These are phyloP conservation scores for Naganishia vaughanmartiniae DNA, from an alignment of 768 basidiomycete species.

Conservation along the genomic window DNA sequence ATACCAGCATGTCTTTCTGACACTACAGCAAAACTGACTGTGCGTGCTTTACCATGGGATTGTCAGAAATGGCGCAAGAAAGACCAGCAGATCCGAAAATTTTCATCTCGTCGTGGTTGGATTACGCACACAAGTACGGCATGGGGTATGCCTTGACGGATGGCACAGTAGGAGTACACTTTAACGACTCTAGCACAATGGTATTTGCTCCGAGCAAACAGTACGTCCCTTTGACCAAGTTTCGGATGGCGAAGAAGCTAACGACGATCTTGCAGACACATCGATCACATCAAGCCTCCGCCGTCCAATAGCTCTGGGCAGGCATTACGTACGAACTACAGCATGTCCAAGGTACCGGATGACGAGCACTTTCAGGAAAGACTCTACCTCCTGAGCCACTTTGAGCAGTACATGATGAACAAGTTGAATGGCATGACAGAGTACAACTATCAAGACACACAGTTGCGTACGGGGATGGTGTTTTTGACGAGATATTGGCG, in stretches of 20 bases:
- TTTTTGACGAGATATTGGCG: slow-evolving; percentile 93
- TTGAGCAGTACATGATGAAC: slow-evolving; percentile 91
- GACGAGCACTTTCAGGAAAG: slow-evolving; percentile 72
- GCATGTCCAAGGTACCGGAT: slow-evolving; percentile 68
- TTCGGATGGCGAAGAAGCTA: background rate
- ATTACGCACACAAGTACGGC: slow-evolving; percentile 99
- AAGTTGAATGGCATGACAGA: slow-evolving; percentile 78
- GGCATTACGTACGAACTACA: slow-evolving; percentile 40
- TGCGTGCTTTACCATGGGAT: background rate
- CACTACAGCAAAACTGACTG: background rate
- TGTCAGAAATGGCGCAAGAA: slow-evolving; percentile 37
- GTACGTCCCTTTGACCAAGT: slow-evolving; percentile 57
- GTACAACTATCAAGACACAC: slow-evolving; percentile 71
- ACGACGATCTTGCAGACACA: slow-evolving; percentile 60
- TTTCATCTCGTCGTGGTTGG: slow-evolving; percentile 98
- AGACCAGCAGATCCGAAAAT: slow-evolving; percentile 59
- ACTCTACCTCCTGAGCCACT: slow-evolving; percentile 87
- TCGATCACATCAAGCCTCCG: slow-evolving; percentile 75
- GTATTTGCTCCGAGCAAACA: slow-evolving; percentile 80
- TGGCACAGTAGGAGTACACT: slow-evolving; percentile 89
- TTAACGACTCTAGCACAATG: slow-evolving; percentile 88
- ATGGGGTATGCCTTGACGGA: slow-evolving; percentile 98
- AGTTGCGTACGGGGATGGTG: slow-evolving; percentile 77
- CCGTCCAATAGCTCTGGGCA: slow-evolving; percentile 34
- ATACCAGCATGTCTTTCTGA: background rate